phyloP scores from a whole-genome alignment of 352 stramenopile genomes.

The Phytophthora kernoviae region DNA sequence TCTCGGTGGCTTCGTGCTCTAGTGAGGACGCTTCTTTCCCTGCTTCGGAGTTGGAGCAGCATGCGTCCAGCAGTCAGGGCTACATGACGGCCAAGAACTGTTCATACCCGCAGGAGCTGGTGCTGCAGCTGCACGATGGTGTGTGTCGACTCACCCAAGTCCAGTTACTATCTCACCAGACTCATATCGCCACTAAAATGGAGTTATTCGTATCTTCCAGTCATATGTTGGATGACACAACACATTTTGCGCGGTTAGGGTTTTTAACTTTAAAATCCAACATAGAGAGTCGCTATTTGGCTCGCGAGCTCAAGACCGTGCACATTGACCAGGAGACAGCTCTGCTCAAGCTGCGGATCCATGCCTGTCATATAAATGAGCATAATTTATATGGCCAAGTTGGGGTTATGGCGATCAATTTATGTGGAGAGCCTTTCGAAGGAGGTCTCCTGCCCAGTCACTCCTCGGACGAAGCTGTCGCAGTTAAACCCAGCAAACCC shows the following conservation, averaged over 20 bases:
- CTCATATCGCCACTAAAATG: constrained; percentile 92
- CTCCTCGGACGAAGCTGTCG: constrained; percentile 46
- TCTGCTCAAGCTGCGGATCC: constrained; percentile 90
- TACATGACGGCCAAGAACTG: constrained; percentile 91
- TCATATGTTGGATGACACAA: constrained; percentile 39
- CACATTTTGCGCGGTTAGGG: constrained; percentile 80
- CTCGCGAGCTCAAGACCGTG: constrained; percentile 93
- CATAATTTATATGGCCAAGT: constrained; percentile 93
- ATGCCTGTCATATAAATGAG: constrained; percentile 89
- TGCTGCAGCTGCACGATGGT: constrained; percentile 80
- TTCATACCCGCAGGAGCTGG: constrained; percentile 93
- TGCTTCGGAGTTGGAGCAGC: constrained; percentile 84
- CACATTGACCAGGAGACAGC: constrained; percentile 86
- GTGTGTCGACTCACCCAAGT: constrained; percentile 78
- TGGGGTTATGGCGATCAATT: constrained; percentile 90
- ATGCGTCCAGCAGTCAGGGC: constrained; percentile 58
- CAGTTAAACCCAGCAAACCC: constrained; percentile 26
- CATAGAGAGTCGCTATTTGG: constrained; percentile 82
- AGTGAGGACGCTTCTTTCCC: constrained; percentile 89
- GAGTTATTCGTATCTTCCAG: constrained; percentile 88
- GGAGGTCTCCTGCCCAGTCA: constrained; percentile 46
- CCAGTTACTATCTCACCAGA: constrained; percentile 93
- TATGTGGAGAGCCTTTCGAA: constrained; percentile 71
- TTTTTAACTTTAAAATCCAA: constrained; percentile 88
- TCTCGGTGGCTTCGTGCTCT: constrained; percentile 83